Evolutionary conservation across 108 stramenopile genomes (phyloP), one percentile per base, ranked within the genome.

Genomic region (Fragilariopsis cylindrus): DNA sequence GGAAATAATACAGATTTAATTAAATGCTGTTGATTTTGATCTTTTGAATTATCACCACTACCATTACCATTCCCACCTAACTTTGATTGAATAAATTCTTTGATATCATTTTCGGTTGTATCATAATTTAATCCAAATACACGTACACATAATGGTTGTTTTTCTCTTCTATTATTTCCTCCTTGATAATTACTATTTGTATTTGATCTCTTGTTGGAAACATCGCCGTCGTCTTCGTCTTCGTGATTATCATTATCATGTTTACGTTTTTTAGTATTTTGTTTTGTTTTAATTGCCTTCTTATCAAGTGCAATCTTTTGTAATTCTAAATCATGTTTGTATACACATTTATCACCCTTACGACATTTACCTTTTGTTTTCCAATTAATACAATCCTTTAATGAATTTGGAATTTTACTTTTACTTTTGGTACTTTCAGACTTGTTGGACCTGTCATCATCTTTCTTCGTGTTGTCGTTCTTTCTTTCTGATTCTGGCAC

Each of bases 331-430:
- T 88, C 87, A 62, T 92, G 91, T 4, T 84, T 79, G 57, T 88
- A 92, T 0, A 82, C 82, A 45, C 91, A 92, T 12, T 67, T 80
- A 50, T 87, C 79, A 7, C 79, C 78, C 80, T 90, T 92, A 54
- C 88, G 82, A 53, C 91, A 92, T 66, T 90, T 92, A 18, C 91
- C 91, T 70, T 92, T 92, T 60, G 85, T 90, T 67, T 90, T 92
- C 86, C 86, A 92, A 48, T 87, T 88, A 81, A 92, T 92, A 73
- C 91, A 92, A 58, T 90, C 87, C 63, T 86, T 84, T 58, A 84
- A 67, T 4, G 60, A 64, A 8, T 67, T 47, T 6, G 75, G 67
- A 4, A 62, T 64, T 30, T 39, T 49, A 6, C n/a, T n/a, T n/a
- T n/a, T n/a, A n/a, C 13, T 7, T 8, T 16, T 48, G 0, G 16